Base-by-base conservation (phyloP, 2,329 filamentous ascomycete genomes). In the Rutstroemia sp. region DNA sequence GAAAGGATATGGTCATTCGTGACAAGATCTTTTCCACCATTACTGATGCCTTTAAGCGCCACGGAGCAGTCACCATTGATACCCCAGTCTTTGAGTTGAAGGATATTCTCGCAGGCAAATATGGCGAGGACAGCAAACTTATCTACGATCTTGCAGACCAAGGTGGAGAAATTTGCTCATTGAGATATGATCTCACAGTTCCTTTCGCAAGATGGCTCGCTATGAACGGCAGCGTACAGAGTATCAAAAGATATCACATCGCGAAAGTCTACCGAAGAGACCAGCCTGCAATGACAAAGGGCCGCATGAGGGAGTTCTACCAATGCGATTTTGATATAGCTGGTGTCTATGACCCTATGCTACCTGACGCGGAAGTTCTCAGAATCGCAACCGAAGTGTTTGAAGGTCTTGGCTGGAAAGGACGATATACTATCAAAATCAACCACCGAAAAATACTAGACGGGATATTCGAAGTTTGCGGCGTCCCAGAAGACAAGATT, bases 311-410 rank as follows among this genome's bases (percentile, higher is more conserved):
- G 68, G 92, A 96, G 73, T 96, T 96, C 73, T 96, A 95, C 76
- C 92, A 96, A 73, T 96, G 92, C 75, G 92, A 97, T 74, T 95
- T 96, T 69, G 92, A 96, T 70, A 92, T 96, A 73, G 92, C 92
- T 12, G 91, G 92, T 59, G 77, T 76, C 44, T 95, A 90, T 75
- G 92, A 96, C 70, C 74, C 89, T 54, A 96, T 96, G 91, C 80
- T 96, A 25, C 89, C 92, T 56, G 92, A 96, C 68, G 88, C 91
- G 39, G 92, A 96, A 74, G 87, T 96, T 58, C 75, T 97, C 65
- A 81, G 87, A 57, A 91, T 96, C 63, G 82, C 89, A 50, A 84
- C 83, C 65, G 91, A 96, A 70, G 87, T 95, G 42, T 95, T 96
- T 67, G 83, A 92, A 64, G 82, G 81, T 48, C 77, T 96, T 38